Evolutionary conservation across 2,329 filamentous ascomycete species (phyloP).

Genomic region (Lomentospora prolificans): DNA sequence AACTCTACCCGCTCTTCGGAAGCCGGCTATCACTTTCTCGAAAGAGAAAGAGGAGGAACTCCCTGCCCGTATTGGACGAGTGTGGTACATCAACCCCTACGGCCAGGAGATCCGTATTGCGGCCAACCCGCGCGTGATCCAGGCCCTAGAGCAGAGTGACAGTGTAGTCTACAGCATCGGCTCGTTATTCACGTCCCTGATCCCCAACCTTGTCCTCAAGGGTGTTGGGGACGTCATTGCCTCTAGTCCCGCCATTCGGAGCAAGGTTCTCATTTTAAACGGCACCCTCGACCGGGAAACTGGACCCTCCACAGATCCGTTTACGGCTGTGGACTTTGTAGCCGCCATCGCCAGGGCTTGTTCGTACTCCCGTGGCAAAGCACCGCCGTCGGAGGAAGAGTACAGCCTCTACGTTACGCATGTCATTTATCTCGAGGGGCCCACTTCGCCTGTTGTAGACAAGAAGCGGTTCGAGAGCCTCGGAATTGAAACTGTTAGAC

Average conservation of each 20-base stretch:
- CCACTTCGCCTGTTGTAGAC: slow-evolving; percentile 61
- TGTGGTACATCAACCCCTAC: slow-evolving; percentile 98
- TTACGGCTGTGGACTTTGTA: slow-evolving; percentile 72
- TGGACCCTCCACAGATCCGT: slow-evolving; percentile 54
- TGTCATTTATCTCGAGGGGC: slow-evolving; percentile 67
- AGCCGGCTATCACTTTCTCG: slow-evolving; percentile 72
- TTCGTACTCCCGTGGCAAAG: slow-evolving; percentile 51
- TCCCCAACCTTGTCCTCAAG: slow-evolving; percentile 68
- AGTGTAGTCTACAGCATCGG: slow-evolving; percentile 86
- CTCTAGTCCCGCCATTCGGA: slow-evolving; percentile 31
- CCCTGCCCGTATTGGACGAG: slow-evolving; percentile 62
- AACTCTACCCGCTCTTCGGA: slow-evolving; percentile 67
- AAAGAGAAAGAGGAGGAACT: slow-evolving; percentile 70
- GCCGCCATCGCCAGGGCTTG: slow-evolving; percentile 68
- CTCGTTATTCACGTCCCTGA: slow-evolving; percentile 81
- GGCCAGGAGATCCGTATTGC: slow-evolving; percentile 87
- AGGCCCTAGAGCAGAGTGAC: slow-evolving; percentile 52
- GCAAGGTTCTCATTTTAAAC: slow-evolving; percentile 80
- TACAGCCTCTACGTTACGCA: slow-evolving; percentile 71
- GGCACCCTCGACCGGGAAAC: slow-evolving; percentile 80
- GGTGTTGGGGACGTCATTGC: slow-evolving; percentile 57
- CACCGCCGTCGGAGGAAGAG: slow-evolving; percentile 28
- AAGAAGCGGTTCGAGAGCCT: slow-evolving; percentile 49
- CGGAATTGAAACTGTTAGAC: slow-evolving; percentile 66
- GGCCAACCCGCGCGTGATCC: slow-evolving; percentile 71